Evolutionary conservation across 2,329 filamentous ascomycete species (phyloP).

Genomic region (Cordyceps javanica): DNA sequence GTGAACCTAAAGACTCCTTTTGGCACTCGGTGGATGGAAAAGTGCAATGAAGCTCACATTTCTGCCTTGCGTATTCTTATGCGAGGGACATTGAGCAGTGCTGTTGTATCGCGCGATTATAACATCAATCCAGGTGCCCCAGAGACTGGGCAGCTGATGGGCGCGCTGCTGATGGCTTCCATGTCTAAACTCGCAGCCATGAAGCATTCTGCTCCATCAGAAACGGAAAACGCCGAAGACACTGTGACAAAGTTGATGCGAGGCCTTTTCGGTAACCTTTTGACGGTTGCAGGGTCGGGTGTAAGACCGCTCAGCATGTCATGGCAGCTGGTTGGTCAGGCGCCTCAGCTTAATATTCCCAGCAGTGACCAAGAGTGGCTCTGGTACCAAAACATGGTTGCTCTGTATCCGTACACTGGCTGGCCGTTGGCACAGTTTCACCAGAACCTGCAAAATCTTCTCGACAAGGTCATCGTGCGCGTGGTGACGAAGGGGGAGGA

Average conservation of each 20-base stretch:
- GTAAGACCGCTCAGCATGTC: conserved; percentile 17
- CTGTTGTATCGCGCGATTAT: conserved; percentile 15
- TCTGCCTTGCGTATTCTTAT: conserved; percentile 16
- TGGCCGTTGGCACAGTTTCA: conserved; percentile 15
- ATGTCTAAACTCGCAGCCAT: conserved; percentile 15
- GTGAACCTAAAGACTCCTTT: conserved; percentile 16
- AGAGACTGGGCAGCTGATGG: conserved; percentile 16
- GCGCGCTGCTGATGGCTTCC: conserved; percentile 16
- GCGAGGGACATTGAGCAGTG: conserved; percentile 15
- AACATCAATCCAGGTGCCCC: conserved; percentile 11
- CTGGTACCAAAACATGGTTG: conserved; percentile 17
- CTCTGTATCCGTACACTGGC: conserved; percentile 17
- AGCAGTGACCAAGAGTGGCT: conserved; percentile 13
- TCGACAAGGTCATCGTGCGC: conserved; percentile 16
- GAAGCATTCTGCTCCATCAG: neutral
- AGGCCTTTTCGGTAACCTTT: conserved; percentile 17
- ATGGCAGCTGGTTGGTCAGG: conserved; percentile 16
- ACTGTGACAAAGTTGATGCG: conserved; percentile 17
- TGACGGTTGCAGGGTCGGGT: conserved; percentile 17
- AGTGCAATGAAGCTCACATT: conserved; percentile 18
- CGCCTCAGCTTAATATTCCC: conserved; percentile 14
- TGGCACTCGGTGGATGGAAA: conserved; percentile 16
- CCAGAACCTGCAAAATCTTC: conserved; percentile 14
- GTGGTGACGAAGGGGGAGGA: conserved; percentile 17
- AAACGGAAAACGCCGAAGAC: conserved; percentile 10